Evolutionary conservation across 345 rosid species (phyloP).

Genomic region (Populus davidiana): DNA sequence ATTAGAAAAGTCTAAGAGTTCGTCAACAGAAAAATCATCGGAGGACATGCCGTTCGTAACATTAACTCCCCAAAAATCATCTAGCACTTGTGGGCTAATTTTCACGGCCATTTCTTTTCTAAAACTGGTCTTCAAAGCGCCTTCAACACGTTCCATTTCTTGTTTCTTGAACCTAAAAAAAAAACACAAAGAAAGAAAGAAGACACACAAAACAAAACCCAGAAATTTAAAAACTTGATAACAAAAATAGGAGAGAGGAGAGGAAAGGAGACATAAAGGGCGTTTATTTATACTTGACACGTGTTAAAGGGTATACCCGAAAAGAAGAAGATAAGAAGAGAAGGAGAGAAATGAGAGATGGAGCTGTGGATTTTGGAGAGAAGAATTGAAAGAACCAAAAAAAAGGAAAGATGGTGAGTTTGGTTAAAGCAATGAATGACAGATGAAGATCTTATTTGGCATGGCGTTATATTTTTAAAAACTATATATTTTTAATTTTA

Average conservation of each 20-base stretch:
- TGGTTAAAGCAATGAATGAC: constrained; percentile 66
- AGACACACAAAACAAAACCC: not conserved
- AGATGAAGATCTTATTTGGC: constrained; percentile 10
- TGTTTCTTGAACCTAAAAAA: constrained; percentile 13
- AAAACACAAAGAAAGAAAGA: not conserved
- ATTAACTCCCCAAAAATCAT: constrained; percentile 36
- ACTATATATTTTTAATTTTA: too few species aligned
- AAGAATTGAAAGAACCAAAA: constrained; percentile 18
- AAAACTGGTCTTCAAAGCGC: constrained; percentile 60
- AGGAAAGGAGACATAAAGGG: not conserved
- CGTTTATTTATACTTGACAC: not conserved
- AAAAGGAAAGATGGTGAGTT: constrained; percentile 38
- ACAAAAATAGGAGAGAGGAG: not conserved
- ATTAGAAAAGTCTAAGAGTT: constrained; percentile 75
- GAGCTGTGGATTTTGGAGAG: not conserved
- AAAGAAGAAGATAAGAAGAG: constrained; percentile 5
- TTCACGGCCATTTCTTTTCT: constrained; percentile 57
- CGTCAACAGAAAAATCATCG: constrained; percentile 78
- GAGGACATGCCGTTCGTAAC: constrained; percentile 35
- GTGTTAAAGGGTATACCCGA: not conserved
- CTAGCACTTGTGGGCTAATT: constrained; percentile 32
- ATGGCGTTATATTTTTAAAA: too few species aligned
- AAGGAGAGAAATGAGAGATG: constrained; percentile 3
- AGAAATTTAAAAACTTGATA: constrained; percentile 1
- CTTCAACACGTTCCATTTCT: constrained; percentile 66